Evolutionary conservation across 495 filamentous ascomycete species (phyloP), one percentile per base, ranked within the genome.

Genomic region (Trichoderma parareesei): DNA sequence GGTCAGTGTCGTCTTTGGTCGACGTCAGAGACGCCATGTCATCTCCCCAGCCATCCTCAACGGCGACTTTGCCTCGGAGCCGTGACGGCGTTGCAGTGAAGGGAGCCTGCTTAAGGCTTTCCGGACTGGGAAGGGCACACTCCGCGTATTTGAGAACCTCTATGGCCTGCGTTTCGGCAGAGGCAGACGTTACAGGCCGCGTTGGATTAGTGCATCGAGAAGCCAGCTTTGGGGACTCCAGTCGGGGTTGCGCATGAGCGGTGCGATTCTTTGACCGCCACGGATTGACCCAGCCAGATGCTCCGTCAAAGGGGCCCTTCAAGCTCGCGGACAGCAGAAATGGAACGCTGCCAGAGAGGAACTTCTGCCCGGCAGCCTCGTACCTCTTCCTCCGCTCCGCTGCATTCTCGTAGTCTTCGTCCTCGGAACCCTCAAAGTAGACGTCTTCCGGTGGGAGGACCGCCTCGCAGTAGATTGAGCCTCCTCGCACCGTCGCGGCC

Each of bases 281-380:
- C 0, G 87, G 88, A 67, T 90, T 90, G 35, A 68, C 66, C 88
- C 88, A 91, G 38, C 77, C 80, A 0, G 78, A 74, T 7, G 72
- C 64, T 68, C 66, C 71, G 16, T 85, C 80, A 61, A 90, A 87
- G 0, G 88, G 88, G 0, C 88, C 88, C 27, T 74, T 78, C 18
- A 91, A 73, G 10, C 79, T 77, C 13, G 88, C 85, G 5, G 87
- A 88, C 3, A 86, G 71, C 18, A 92, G 81, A 63, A 83, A 80
- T 1, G 88, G 67, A 3, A 80, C 78, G 41, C 77, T 76, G 1
- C 88, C 87, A 18, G 79, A 71, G 37, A 89, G 76, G 66, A 86
- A 91, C 16, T 82, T 74, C 42, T 80, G 75, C 9, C 81, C 88
- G 18, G 85, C 73, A 5, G 76, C 74, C 71, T 91, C 88, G 63